A percentile compares a stretch with the other conserved stretches of the same genome.
Evolutionary conservation across 2,329 filamentous ascomycete species (phyloP).

Genomic region (Byssochlamys sp.): DNA sequence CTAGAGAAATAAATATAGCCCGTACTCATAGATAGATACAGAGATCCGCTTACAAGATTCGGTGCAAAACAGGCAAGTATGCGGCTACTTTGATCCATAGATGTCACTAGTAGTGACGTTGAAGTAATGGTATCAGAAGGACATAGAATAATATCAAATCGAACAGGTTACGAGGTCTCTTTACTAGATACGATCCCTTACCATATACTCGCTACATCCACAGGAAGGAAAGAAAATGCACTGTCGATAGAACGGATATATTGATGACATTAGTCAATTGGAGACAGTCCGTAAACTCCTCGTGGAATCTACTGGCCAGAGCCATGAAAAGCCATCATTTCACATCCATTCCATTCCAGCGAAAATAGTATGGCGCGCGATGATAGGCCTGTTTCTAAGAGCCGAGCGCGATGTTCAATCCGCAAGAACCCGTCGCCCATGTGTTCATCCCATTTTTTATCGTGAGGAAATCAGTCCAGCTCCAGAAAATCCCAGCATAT

Average conservation of each 20-base stretch:
- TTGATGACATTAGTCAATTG: not conserved
- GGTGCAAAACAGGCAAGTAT: too few species aligned
- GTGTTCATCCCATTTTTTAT: conserved; percentile 14
- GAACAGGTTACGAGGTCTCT: not conserved
- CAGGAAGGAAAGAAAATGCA: not conserved
- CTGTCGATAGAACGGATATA: not conserved
- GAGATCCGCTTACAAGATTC: too few species aligned
- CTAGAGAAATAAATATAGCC: too few species aligned
- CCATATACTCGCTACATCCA: not conserved
- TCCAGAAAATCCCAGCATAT: conserved; percentile 4
- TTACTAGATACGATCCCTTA: not conserved
- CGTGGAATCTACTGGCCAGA: conserved; percentile 9
- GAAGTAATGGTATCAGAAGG: not conserved
- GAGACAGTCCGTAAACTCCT: not conserved
- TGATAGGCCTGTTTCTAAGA: conserved; percentile 14
- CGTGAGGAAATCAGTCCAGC: conserved; percentile 12
- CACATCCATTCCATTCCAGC: conserved; percentile 17
- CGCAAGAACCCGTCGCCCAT: conserved; percentile 16
- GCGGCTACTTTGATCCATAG: too few species aligned
- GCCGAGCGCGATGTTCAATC: conserved; percentile 10
- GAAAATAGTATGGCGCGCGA: conserved; percentile 14
- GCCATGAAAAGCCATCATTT: conserved; percentile 12
- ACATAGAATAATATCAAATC: not conserved
- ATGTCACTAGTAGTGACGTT: not conserved
- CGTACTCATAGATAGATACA: too few species aligned